Base-by-base conservation (phyloP, 2,329 filamentous ascomycete genomes). In the Nemania sp. region DNA sequence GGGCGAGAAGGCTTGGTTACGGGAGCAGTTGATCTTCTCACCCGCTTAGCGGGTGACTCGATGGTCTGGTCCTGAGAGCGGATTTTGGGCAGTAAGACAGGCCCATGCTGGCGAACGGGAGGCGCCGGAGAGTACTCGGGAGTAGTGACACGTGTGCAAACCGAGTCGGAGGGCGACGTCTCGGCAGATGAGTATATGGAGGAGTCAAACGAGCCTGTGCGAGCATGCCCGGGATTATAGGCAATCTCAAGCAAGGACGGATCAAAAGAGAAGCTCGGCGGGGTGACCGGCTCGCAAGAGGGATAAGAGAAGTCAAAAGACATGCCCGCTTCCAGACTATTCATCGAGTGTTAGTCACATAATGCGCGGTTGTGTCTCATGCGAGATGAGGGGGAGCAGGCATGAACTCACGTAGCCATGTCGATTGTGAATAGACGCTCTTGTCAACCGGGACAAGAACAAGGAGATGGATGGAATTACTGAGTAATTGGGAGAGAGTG, bases 1-100 rank as follows among this genome's bases (percentile, higher is more conserved):
- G 70, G 66, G 64, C 69, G 68, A 37, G 66, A 65, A 65, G 74
- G 66, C 64, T 66, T 71, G 11, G 72, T 60, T 29, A 74, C 59
- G 74, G 80, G 67, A 71, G 77, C 68, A 75, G 82, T 76, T 69
- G 82, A 74, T 73, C 84, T 79, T 80, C 85, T 74, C 76, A 83
- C 71, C 69, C 87, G 83, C 76, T 89, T 86, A 47, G 82, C 79
- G 17, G 76, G 71, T 32, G 74, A 73, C 42, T 88, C 86, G 63
- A 92, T 84, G 63, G 88, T 83, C 76, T 94, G 90, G 77, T 96
- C 92, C 77, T 95, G 92, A 42, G 86, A 86, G 63, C 92, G 86
- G 78, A 96, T 93, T 82, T 92, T 95, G 71, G 92, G 92, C 34
- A 96, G 82, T 61, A 96, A 80, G 50, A 91, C 80, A 53, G 91